These are phyloP conservation scores for Phytophthora melonis DNA, from an alignment of 352 stramenopile genomes.

Conservation along the genomic window DNA sequence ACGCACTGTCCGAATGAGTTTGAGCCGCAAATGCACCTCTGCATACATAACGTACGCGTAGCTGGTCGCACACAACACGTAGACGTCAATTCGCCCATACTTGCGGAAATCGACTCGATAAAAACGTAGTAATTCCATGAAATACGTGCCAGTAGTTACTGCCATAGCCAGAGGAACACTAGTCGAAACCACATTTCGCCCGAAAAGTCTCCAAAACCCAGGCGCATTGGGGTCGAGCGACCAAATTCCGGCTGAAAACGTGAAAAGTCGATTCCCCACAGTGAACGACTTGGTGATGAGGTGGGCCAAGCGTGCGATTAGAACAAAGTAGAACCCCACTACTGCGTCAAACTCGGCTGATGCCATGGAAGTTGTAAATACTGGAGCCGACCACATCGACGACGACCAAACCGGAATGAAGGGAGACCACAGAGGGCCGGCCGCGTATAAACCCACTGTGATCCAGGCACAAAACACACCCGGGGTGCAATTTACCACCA, in stretches of 20 bases:
- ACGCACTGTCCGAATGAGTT: slow-evolving; percentile 3
- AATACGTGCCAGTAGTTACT: not conserved
- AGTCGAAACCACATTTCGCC: not conserved
- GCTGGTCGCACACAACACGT: slow-evolving; percentile 11
- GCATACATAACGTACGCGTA: slow-evolving; percentile 18
- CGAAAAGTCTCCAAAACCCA: slow-evolving; percentile 10
- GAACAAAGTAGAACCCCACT: slow-evolving; percentile 39
- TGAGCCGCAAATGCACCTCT: slow-evolving; percentile 7
- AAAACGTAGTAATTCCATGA: slow-evolving; percentile 17
- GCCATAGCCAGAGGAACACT: not conserved
- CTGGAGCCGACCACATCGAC: slow-evolving; percentile 7
- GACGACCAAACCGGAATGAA: slow-evolving; percentile 14
- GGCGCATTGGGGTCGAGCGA: slow-evolving; percentile 11
- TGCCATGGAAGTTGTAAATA: not conserved
- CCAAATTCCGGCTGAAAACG: slow-evolving; percentile 17
- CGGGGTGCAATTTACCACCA: slow-evolving; percentile 39
- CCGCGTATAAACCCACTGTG: slow-evolving; percentile 30
- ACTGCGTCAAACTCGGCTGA: slow-evolving; percentile 23
- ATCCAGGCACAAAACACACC: slow-evolving; percentile 35
- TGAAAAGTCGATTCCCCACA: slow-evolving; percentile 22
- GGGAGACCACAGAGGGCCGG: slow-evolving; percentile 33
- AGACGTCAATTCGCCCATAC: slow-evolving; percentile 11
- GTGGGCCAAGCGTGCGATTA: slow-evolving; percentile 34
- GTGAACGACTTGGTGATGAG: slow-evolving; percentile 24
- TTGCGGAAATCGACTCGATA: not conserved